Percentiles rank a stretch among this genome's conserved stretches.
phyloP scores from a whole-genome alignment of 176 grass and related monocot genomes.

The Eleusine indica region DNA sequence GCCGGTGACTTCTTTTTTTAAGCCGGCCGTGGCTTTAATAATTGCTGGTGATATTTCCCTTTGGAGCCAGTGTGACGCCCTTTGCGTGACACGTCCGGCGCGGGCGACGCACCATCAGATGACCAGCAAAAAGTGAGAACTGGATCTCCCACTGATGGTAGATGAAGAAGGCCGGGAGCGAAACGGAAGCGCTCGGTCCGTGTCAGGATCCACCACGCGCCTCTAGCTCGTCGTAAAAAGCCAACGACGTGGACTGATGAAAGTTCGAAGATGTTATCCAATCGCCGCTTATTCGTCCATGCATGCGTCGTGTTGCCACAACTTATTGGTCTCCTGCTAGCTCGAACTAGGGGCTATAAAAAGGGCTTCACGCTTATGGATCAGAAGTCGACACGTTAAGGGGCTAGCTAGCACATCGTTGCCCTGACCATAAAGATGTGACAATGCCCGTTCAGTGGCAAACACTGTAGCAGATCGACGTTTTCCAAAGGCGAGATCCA shows the following conservation, averaged over 20 bases:
- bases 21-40: conserved; percentile 13
- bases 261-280: neutral
- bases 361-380: neutral
- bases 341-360: neutral
- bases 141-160: neutral
- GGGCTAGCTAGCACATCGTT: neutral
- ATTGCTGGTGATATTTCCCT: conserved; percentile 19
- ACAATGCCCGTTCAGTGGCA: neutral
- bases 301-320: conserved; percentile 21
- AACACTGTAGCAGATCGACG: neutral
- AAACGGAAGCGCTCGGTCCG: neutral
- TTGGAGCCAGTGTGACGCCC: neutral
- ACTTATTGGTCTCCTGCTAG: neutral
- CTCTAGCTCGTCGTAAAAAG: neutral
- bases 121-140: too few relatives aligned
- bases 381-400: conserved; percentile 14
- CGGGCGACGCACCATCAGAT: too few relatives aligned
- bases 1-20: neutral
- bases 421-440: neutral
- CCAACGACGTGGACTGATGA: neutral
- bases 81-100: neutral
- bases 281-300: neutral
- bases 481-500: neutral
- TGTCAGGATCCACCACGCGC: conserved; percentile 13
- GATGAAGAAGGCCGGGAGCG: neutral